Evolutionary conservation across 1,284 basidiomycete species (phyloP), one percentile per base, ranked within the genome.

Genomic region (Apiotrichum laibachii): DNA sequence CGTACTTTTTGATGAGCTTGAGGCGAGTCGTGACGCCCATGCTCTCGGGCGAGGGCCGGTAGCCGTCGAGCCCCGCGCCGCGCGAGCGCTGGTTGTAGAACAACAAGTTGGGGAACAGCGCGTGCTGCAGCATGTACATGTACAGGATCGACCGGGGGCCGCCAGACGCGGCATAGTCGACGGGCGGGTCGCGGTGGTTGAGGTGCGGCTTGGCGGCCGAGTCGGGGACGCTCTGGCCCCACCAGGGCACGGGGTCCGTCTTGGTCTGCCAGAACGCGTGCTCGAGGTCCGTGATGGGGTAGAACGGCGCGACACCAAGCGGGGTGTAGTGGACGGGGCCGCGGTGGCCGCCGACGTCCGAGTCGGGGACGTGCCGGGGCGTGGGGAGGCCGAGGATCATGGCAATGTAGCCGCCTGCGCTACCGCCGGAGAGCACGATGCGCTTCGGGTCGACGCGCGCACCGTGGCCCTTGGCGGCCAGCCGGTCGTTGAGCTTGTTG

Each of bases 111-210:
- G 75, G 73, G 68, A 76, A 75, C 11, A 77, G 65, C 6, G 50
- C 67, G 50, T 77, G 72, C 63, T 77, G 75, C 22, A 77, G 68
- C 75, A 77, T 77, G 65, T 77, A 77, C 5, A 68, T 62, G 64
- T 77, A 77, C 8, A 77, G 66, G 53, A 75, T 68, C 5, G 70
- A 72, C 19, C 75, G 61, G 5, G 75, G 75, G 5, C 75, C 75
- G 51, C 71, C 73, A 0, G 70, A 72, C 18, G 66, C 55, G 5
- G 73, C 67, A 2, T 68, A 66, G 40, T 48, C 65, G 40, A 75
- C 62, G 19, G 72, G 73, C 19, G 75, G 55, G 39, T 74, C 71
- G 55, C 71, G 71, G 19, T 64, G 59, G 55, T 75, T 69, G 44
- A 77, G 56, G 56, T 75, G 73, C 2, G 72, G 75, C 48, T 63